Evolutionary conservation across 805 yeast genomes (phyloP), one percentile per base, ranked within the genome.

Genomic region (Myxozyma udenii): DNA sequence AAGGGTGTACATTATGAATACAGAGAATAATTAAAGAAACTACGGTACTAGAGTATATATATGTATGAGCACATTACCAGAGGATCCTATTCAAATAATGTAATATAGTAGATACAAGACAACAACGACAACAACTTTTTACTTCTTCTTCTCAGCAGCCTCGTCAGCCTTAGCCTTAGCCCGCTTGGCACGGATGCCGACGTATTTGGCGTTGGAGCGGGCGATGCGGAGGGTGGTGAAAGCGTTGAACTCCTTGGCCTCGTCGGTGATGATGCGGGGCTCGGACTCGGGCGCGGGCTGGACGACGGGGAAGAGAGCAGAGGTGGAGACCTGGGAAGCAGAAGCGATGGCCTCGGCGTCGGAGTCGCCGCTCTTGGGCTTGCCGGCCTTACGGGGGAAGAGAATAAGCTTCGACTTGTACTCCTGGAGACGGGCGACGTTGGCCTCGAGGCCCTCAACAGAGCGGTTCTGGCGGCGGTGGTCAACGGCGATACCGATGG

Each of bases 401-500:
- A 93, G 84, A 69, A 93, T 90, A 76, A 93, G 82, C 78, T 91
- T 90, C 71, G 95, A 79, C 79, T 84, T 81, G 95, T 88, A 93
- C 77, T 87, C 96, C 80, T 87, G 79, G 76, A 93, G 85, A 83
- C 98, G 88, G 75, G 83, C 87, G 71, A 93, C 97, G 79, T 93
- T 93, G 67, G 81, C 78, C 74, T 91, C 93, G 68, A 89, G 87
- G 71, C 86, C 89, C 81, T 90, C 98, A 69, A 86, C 86, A 69
- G 90, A 84, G 81, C 87, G 90, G 95, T 93, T 93, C 75, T 85
- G 91, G 80, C 98, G 90, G 84, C 98, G 91, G 91, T 87, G 95
- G 82, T 93, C 98, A 72, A 91, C 98, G 68, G 98, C 88, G 71
- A 93, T 87, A 77, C 98, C 98, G 69, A 93, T 76, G 71, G 98